Percentiles rank a stretch among this genome's conserved stretches.
Conservation (phyloP, 352 stramenopile genomes). For the Peronosclerospora sorghi region DNA sequence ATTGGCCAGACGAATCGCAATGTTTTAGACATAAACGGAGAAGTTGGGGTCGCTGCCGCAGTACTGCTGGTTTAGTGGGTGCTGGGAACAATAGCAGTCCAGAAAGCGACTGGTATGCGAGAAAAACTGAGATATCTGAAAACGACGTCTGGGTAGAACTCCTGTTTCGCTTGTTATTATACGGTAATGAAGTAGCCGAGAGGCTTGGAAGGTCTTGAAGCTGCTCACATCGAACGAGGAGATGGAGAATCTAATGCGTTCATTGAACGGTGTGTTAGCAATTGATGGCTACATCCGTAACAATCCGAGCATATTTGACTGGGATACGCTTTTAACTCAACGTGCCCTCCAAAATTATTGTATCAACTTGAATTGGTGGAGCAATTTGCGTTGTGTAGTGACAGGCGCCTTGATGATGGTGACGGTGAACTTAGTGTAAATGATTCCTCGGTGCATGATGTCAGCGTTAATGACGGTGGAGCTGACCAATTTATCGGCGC, state of each 20-base stretch:
- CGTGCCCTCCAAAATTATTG: conserved; percentile 44
- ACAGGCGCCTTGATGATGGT: conserved; percentile 13
- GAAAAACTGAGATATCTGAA: conserved; percentile 53
- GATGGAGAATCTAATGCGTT: conserved; percentile 67
- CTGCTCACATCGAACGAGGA: conserved; percentile 42
- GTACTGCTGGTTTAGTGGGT: conserved; percentile 15
- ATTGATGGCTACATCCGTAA: conserved; percentile 60
- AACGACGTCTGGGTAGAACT: conserved; percentile 28
- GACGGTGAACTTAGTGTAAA: conserved; percentile 14
- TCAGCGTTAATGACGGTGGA: neutral
- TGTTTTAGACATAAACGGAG: conserved; percentile 29
- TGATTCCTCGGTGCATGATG: neutral
- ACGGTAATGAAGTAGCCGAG: conserved; percentile 41
- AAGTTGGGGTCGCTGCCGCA: conserved; percentile 13
- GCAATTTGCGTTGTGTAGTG: conserved; percentile 38
- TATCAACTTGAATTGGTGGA: conserved; percentile 63
- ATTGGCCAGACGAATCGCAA: conserved; percentile 36
- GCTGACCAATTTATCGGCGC: conserved; percentile 25
- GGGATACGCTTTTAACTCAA: conserved; percentile 40
- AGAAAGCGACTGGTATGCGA: conserved; percentile 53
- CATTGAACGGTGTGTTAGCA: conserved; percentile 44
- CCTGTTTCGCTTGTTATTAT: conserved; percentile 42
- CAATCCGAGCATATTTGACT: conserved; percentile 34
- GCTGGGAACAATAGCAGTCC: conserved; percentile 30
- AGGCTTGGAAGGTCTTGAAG: conserved; percentile 71